Evolutionary conservation across 1,284 basidiomycete species (phyloP), one percentile per base, ranked within the genome.

Genomic region (Veloboletus limbatus): DNA sequence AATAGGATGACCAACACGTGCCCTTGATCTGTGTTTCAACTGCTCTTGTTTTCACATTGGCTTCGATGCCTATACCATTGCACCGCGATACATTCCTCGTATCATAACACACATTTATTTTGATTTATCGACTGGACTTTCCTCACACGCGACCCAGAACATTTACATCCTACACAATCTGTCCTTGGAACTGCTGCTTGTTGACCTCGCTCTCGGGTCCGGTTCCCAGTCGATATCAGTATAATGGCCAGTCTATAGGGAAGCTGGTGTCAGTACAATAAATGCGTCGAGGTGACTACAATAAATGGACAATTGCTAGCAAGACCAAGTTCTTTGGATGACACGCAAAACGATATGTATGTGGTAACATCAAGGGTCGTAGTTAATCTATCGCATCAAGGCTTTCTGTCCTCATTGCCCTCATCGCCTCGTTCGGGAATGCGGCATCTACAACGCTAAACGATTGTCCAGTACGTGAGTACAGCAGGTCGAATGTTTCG

Each of bases 1-100:
- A 90, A 90, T 62, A 80, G 43, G 69, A 75, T 63, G 82, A 79
- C 45, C 81, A 82, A 62, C 77, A 69, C 62, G n/a, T 64, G 57
- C 50, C 8, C 52, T 43, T 63, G 51, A 65, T 46, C 32, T 31
- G 33, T 27, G 31, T 45, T 47, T 34, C 38, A 27, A 38, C 43
- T 47, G 30, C 48, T 48, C 40, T 34, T 20, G 32, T 50, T 48
- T 48, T 36, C 20, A 38, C 35, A 30, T 51, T 24, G 47, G 40
- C 45, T 40, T 41, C 37, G 31, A 39, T 44, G 55, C 44, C 40
- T 27, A 51, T 50, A 60, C 52, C 51, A 55, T 33, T 49, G 40
- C 52, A 53, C 48, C 16, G 44, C 28, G 48, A 60, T 39, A 48
- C 59, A 54, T 43, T 50, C 47, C 40, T 45, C 47, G 47, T 64